phyloP scores from a whole-genome alignment of 768 basidiomycete species.

The Rickenella mellea region DNA sequence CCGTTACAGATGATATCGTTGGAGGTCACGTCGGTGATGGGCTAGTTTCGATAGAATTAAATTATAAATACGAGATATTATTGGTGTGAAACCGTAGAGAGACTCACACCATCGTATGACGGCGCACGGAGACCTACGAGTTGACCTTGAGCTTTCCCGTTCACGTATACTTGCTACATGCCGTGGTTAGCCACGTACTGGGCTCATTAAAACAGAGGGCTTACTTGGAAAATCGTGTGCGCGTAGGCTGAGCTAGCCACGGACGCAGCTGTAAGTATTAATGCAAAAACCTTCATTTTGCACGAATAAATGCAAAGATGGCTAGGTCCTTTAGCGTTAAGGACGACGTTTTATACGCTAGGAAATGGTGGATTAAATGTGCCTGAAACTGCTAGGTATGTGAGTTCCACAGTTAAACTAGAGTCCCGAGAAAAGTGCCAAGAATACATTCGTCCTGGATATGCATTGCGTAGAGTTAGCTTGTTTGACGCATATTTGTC shows the following conservation, averaged over 20 bases:
- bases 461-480: too few relatives aligned
- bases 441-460: too few relatives aligned
- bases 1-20: slow-evolving; percentile 53
- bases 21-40: slow-evolving; percentile 46
- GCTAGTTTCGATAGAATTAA: slow-evolving; percentile 20
- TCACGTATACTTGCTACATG: slow-evolving; percentile 36
- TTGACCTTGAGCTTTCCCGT: slow-evolving; percentile 40
- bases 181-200: not conserved
- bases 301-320: too few relatives aligned
- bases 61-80: not conserved
- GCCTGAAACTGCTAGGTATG: too few relatives aligned
- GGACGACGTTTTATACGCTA: too few relatives aligned
- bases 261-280: too few relatives aligned
- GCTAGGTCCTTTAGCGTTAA: too few relatives aligned
- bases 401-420: too few relatives aligned
- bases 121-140: slow-evolving; percentile 35
- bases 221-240: slow-evolving; percentile 45
- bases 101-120: slow-evolving; percentile 22
- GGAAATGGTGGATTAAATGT: too few relatives aligned
- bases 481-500: too few relatives aligned
- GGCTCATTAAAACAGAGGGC: not conserved
- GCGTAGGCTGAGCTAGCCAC: slow-evolving; percentile 27
- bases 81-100: not conserved
- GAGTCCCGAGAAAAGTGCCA: too few relatives aligned
- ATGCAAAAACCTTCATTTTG: too few relatives aligned